These are phyloP conservation scores for Didymella lethalis DNA, from an alignment of 2,329 filamentous ascomycete genomes.

Conservation along the genomic window DNA sequence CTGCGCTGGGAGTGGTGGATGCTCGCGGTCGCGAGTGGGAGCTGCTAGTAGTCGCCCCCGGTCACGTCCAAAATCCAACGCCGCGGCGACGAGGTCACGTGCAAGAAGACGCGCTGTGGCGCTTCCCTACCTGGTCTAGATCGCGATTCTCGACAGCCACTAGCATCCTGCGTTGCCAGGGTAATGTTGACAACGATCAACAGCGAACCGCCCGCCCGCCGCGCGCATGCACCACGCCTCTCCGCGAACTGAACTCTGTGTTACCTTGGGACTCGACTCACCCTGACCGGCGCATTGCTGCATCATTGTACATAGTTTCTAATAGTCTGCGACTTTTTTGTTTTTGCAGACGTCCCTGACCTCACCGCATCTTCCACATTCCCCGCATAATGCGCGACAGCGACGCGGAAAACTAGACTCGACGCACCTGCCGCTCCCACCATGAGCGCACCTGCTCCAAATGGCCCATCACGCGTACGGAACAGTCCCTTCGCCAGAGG, in stretches of 20 bases:
- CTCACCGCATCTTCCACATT: constrained; percentile 29
- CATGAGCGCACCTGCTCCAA: constrained; percentile 66
- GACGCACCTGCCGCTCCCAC: constrained; percentile 35
- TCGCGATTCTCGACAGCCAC: constrained; percentile 1
- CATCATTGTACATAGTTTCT: constrained; percentile 42
- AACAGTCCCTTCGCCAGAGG: constrained; percentile 78
- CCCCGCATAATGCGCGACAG: constrained; percentile 35
- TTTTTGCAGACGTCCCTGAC: constrained; percentile 17
- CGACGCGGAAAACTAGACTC: constrained; percentile 30
- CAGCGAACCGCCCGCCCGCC: constrained; percentile 19
- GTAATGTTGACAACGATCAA: constrained; percentile 32
- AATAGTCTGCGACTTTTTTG: constrained; percentile 23
- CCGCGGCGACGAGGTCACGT: constrained; percentile 18
- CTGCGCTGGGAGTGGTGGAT: constrained; percentile 5
- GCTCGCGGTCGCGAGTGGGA: background rate
- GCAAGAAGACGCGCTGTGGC: constrained; percentile 4
- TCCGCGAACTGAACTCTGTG: constrained; percentile 22
- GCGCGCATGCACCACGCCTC: constrained; percentile 21
- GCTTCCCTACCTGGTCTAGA: background rate
- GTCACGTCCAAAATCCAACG: constrained; percentile 15
- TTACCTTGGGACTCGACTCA: constrained; percentile 21
- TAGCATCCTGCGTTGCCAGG: constrained; percentile 20
- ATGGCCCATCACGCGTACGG: constrained; percentile 67
- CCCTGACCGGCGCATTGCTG: constrained; percentile 21
- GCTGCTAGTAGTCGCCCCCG: constrained; percentile 1